These are phyloP conservation scores for Ottelia alismoides DNA, from an alignment of 106 monocot genomes.

Conservation along the genomic window DNA sequence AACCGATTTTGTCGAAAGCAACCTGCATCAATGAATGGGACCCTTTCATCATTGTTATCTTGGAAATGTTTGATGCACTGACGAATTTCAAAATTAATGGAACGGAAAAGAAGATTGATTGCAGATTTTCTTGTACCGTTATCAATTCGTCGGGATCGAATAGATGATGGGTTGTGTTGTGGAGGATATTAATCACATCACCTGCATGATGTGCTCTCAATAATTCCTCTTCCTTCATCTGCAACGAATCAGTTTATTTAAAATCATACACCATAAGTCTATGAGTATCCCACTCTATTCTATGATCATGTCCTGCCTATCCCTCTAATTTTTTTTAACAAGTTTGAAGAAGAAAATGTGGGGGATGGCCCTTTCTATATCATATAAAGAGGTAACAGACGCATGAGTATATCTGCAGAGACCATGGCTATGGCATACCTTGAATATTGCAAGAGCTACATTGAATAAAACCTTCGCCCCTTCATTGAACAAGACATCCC, in stretches of 20 bases:
- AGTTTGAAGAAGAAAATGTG: too few species aligned
- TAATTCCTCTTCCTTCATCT: slow-evolving; percentile 92
- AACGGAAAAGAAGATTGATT: neutral
- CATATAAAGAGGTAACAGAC: too few species aligned
- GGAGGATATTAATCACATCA: slow-evolving; percentile 78
- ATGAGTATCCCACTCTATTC: too few species aligned
- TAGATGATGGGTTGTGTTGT: slow-evolving; percentile 53
- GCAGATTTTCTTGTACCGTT: slow-evolving; percentile 21
- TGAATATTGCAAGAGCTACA: slow-evolving; percentile 87
- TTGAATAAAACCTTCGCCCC: slow-evolving; percentile 91
- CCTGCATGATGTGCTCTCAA: slow-evolving; percentile 69
- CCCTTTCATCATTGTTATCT: neutral
- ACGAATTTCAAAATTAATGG: neutral
- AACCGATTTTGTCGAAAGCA: slow-evolving; percentile 36
- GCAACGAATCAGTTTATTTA: too few species aligned
- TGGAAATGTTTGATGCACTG: neutral
- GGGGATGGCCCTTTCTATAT: too few species aligned
- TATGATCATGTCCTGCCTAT: too few species aligned
- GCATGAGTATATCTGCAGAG: too few species aligned
- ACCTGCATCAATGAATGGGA: slow-evolving; percentile 10
- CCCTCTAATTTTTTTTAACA: too few species aligned
- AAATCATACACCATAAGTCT: too few species aligned
- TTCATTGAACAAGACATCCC: slow-evolving; percentile 97
- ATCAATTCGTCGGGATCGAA: slow-evolving; percentile 86
- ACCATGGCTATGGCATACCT: too few species aligned